Conservation (phyloP, 2,329 filamentous ascomycete genomes). For the Rutstroemia sydowiana region DNA sequence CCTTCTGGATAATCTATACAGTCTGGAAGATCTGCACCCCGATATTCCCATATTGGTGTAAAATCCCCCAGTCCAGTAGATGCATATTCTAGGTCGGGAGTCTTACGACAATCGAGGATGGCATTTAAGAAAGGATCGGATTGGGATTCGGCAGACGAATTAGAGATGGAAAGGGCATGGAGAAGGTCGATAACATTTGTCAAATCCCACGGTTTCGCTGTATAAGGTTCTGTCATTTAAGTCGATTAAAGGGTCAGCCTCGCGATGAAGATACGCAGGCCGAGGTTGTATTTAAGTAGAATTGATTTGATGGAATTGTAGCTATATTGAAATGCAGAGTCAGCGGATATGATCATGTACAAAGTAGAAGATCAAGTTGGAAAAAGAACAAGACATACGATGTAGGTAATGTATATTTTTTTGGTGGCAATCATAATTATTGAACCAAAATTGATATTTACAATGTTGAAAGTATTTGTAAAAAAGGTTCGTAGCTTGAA, state of each 20-base stretch:
- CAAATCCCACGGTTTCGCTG: constrained; percentile 9
- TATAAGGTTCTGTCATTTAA: constrained; percentile 1
- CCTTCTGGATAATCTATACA: too few relatives aligned
- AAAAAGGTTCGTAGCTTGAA: too few relatives aligned
- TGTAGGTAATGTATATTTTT: not conserved
- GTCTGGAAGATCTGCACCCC: not conserved
- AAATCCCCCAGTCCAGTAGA: constrained; percentile 4
- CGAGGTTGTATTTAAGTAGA: not conserved
- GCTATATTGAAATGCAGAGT: not conserved
- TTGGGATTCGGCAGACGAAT: not conserved
- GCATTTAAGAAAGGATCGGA: not conserved
- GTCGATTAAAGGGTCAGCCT: not conserved
- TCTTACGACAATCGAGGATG: not conserved
- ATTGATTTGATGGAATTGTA: not conserved
- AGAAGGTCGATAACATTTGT: constrained; percentile 9
- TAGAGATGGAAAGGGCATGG: not conserved
- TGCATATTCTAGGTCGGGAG: not conserved
- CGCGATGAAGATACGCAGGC: not conserved
- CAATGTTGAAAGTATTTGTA: not conserved
- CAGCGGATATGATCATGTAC: not conserved
- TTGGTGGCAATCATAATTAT: not conserved
- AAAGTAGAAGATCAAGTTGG: not conserved
- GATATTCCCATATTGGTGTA: constrained; percentile 1
- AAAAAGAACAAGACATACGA: not conserved
- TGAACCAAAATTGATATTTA: not conserved